Percentiles rank a stretch among this genome's conserved stretches.
These are phyloP conservation scores for Exsudoporus floridanus DNA, from an alignment of 1,284 basidiomycete genomes.

Conservation along the genomic window DNA sequence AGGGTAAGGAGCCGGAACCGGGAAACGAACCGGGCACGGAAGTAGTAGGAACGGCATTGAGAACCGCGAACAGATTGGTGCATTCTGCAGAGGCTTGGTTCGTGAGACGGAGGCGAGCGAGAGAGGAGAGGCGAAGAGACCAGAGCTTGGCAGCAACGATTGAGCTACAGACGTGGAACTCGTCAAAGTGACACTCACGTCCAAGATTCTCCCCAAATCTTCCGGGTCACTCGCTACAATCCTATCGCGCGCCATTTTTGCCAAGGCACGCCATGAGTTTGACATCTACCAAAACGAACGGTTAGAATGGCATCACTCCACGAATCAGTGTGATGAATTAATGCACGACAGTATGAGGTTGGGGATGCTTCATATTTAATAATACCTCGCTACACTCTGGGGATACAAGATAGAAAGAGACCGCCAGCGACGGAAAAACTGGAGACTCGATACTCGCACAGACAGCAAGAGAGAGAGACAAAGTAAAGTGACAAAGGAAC, in stretches of 20 bases:
- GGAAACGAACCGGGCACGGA: constrained; percentile 30
- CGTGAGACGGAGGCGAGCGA: constrained; percentile 76
- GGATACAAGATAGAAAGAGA: constrained; percentile 21
- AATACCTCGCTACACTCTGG: constrained; percentile 24
- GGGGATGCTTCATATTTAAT: constrained; percentile 19
- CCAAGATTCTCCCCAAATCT: constrained; percentile 61
- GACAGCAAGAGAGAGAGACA: constrained; percentile 27
- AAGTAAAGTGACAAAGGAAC: constrained; percentile 24
- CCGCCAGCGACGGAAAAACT: constrained; percentile 12
- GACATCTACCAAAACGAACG: constrained; percentile 55
- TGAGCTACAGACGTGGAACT: background rate
- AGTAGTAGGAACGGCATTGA: constrained; percentile 54
- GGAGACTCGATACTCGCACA: constrained; percentile 17
- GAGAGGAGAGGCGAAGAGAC: constrained; percentile 74
- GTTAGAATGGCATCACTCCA: constrained; percentile 16
- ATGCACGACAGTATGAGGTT: background rate
- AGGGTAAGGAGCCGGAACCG: constrained; percentile 9
- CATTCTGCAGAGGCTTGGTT: constrained; percentile 80
- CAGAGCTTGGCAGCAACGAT: constrained; percentile 53
- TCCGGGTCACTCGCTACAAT: constrained; percentile 68
- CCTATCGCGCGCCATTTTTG: constrained; percentile 73
- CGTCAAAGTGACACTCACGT: constrained; percentile 45
- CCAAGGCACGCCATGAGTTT: constrained; percentile 79
- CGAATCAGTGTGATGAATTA: background rate
- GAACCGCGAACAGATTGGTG: constrained; percentile 73